Evolutionary conservation across 352 stramenopile genomes (phyloP), one percentile per base, ranked within the genome.

Genomic region (Phytophthora ohioensis): DNA sequence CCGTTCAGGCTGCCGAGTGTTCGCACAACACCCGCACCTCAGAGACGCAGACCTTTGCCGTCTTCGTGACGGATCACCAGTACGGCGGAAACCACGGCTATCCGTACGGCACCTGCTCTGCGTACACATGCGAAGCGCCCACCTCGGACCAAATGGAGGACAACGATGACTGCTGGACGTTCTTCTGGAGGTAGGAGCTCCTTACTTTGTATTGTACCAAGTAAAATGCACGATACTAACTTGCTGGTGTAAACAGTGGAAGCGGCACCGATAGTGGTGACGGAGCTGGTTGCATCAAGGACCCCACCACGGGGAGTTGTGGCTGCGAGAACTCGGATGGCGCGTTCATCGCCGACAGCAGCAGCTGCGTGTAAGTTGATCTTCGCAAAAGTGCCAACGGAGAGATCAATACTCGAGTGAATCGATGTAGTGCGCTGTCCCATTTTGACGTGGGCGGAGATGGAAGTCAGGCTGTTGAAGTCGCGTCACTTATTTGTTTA

Each of bases 1-100:
- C 70, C 32, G 79, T 81, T 27, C 74, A 81, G 48, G 74, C 74
- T 31, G 74, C 74, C 30, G 74, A 81, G 39, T 81, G 74, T 43
- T 64, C 73, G 21, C 47, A 79, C 74, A 81, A 81, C 64, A 81
- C 71, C 15, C 74, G 74, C 48, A 76, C 68, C 34, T 46, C 67
- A 12, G 38, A 63, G 21, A 73, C 34, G 12, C 67, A 81, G 46
- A 74, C 66, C 32, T 79, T 75, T 49, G 71, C 74, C 1, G 74
- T 79, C 4, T 79, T 81, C 57, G 48, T 66, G 48, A 61, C 45
- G n/a, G 64, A 76, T 34, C 71, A 81, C 60, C 35, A 77, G 68
- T 79, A 77, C 47, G 71, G 79, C 27, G 63, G 59, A 39, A 77
- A 69, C 46, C 21, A 81, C 49, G 70, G 74, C 43, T 59, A 64